Conservation (phyloP, 495 filamentous ascomycete genomes). For the Penicillium longicatenatum region DNA sequence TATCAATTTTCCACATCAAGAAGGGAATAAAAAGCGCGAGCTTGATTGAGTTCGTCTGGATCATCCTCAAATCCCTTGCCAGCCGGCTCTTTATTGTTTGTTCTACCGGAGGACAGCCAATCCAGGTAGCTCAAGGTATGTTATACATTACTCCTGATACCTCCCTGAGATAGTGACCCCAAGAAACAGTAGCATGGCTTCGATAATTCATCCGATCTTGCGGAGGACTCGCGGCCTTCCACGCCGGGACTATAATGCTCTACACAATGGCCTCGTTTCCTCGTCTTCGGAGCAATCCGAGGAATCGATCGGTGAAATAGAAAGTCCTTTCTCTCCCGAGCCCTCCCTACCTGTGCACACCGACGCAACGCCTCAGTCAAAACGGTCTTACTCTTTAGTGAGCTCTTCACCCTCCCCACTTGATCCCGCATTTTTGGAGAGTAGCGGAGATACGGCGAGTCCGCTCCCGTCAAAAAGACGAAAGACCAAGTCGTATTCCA, state of each 20-base stretch:
- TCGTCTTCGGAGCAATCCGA: conserved; percentile 8
- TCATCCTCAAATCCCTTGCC: conserved; percentile 9
- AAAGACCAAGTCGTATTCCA: conserved; percentile 19
- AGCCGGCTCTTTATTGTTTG: neutral
- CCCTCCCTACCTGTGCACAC: conserved; percentile 7
- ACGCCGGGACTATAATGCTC: conserved; percentile 16
- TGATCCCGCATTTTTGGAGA: conserved; percentile 14
- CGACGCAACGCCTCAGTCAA: conserved; percentile 10
- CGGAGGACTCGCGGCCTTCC: conserved; percentile 15
- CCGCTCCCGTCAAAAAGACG: conserved; percentile 16
- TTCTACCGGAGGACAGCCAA: neutral
- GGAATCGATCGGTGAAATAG: conserved; percentile 10
- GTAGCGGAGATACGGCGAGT: conserved; percentile 16
- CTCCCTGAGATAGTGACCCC: conserved; percentile 8
- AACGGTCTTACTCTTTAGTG: conserved; percentile 16
- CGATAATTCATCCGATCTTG: conserved; percentile 2
- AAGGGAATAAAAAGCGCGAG: conserved; percentile 13
- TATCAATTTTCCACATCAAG: conserved; percentile 14
- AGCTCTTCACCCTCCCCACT: conserved; percentile 16
- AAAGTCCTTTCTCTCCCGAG: conserved; percentile 15
- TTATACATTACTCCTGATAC: conserved; percentile 5
- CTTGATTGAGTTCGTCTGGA: conserved; percentile 6
- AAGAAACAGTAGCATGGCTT: conserved; percentile 11
- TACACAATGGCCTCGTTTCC: conserved; percentile 13
- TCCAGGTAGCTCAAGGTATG: conserved; percentile 11